These are phyloP conservation scores for Penicillium occitanis DNA, from an alignment of 2,329 filamentous ascomycete genomes.

Conservation along the genomic window DNA sequence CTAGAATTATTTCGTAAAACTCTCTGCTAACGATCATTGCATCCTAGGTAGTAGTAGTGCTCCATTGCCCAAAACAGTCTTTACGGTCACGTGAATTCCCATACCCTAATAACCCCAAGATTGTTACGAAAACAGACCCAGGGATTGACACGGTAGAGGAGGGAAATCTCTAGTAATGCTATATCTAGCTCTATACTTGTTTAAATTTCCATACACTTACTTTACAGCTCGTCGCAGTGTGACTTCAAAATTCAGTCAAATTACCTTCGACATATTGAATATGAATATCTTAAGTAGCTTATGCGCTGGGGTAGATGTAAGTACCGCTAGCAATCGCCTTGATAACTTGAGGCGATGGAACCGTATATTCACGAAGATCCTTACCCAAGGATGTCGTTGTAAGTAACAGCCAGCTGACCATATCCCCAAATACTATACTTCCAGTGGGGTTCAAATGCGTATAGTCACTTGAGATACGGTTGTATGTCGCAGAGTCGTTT, in stretches of 20 bases:
- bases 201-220: neutral
- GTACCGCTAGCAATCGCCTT: neutral
- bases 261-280: neutral
- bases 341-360: neutral
- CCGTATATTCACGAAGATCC: neutral
- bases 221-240: neutral
- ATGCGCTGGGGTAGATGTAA: conserved; percentile 3
- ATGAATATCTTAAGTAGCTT: neutral
- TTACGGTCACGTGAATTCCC: neutral
- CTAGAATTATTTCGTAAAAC: no score
- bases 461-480: conserved; percentile 2
- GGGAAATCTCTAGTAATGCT: neutral
- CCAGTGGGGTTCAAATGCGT: conserved; percentile 12
- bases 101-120: neutral
- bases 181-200: neutral
- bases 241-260: neutral
- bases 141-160: neutral
- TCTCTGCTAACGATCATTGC: no score
- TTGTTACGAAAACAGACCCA: neutral
- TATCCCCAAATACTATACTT: conserved; percentile 8
- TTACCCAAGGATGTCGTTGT: neutral
- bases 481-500: conserved; percentile 7
- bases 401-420: conserved; percentile 6
- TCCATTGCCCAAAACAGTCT: neutral
- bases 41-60: neutral